Percentiles rank a stretch among this genome's conserved stretches.
Evolutionary conservation across 2,329 filamentous ascomycete genomes (phyloP).

Genomic region (Cladosporium sp.): DNA sequence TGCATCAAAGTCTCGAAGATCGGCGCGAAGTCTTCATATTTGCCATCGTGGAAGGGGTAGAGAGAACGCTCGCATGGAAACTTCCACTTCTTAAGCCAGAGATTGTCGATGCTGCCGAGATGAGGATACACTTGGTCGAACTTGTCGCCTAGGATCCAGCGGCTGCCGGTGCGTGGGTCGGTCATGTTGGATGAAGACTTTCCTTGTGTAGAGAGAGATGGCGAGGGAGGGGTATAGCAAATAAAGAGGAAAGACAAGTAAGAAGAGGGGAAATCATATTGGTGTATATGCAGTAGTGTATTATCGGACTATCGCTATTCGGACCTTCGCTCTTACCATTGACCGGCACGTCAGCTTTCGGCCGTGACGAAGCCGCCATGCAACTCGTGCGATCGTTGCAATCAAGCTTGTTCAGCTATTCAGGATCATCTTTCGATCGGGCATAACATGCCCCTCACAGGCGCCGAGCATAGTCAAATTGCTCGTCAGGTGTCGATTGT

Average conservation of each 20-base stretch:
- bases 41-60: conserved; percentile 34
- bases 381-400: too few relatives aligned
- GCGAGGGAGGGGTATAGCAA: not conserved
- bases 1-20: conserved; percentile 35
- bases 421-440: too few relatives aligned
- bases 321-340: conserved; percentile 11
- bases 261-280: not conserved
- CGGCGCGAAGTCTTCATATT: conserved; percentile 36
- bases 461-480: too few relatives aligned
- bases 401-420: too few relatives aligned
- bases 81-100: conserved; percentile 42
- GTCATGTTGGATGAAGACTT: conserved; percentile 15
- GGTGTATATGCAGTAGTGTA: not conserved
- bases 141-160: conserved; percentile 43
- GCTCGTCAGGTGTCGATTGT: too few relatives aligned
- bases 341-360: conserved; percentile 2
- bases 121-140: conserved; percentile 51
- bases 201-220: not conserved
- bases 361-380: not conserved
- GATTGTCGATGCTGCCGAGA: conserved; percentile 55
- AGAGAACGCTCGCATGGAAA: conserved; percentile 29
- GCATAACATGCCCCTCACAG: too few relatives aligned
- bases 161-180: conserved; percentile 30
- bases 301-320: conserved; percentile 8
- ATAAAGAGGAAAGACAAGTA: not conserved